phyloP scores from a whole-genome alignment of 1,139 yeast genomes.

The Petasospora rhodanensis region DNA sequence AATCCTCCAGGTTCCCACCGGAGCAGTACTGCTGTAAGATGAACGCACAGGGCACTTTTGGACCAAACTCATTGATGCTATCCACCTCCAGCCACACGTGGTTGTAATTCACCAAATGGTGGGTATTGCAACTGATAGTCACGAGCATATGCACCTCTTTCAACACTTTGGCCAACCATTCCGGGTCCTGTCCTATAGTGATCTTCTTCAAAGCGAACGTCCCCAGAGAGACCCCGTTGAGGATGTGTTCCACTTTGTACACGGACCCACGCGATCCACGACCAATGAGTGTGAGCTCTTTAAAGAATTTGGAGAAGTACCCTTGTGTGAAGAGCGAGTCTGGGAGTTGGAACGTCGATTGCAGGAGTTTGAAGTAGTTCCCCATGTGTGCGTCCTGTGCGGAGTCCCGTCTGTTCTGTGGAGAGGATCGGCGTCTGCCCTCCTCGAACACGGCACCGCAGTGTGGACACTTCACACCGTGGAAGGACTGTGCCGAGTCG shows the following conservation, averaged over 20 bases:
- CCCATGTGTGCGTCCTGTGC: conserved; percentile 3
- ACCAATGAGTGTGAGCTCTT: conserved; percentile 49
- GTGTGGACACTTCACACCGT: conserved; percentile 11
- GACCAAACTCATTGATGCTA: conserved; percentile 51
- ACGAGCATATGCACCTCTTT: conserved; percentile 69
- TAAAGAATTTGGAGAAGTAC: conserved; percentile 67
- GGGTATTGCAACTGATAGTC: conserved; percentile 40
- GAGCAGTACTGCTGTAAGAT: conserved; percentile 82
- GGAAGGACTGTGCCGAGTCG: not conserved
- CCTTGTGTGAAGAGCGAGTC: conserved; percentile 57
- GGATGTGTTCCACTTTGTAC: conserved; percentile 72
- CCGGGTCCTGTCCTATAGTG: conserved; percentile 71
- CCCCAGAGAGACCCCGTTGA: conserved; percentile 70
- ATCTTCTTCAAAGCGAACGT: conserved; percentile 80
- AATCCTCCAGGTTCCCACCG: conserved; percentile 81
- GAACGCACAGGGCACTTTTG: conserved; percentile 73
- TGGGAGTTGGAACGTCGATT: conserved; percentile 11
- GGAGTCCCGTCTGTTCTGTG: not conserved
- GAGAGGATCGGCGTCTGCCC: not conserved
- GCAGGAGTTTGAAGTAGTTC: conserved; percentile 15
- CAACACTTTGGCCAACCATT: conserved; percentile 63
- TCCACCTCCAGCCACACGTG: conserved; percentile 91
- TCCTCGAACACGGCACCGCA: conserved; percentile 12
- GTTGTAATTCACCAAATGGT: conserved; percentile 75
- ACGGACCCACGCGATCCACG: conserved; percentile 85